Evolutionary conservation across 164 flowering plant species (phyloP).

Genomic region (Aristolochia fimbriata): DNA sequence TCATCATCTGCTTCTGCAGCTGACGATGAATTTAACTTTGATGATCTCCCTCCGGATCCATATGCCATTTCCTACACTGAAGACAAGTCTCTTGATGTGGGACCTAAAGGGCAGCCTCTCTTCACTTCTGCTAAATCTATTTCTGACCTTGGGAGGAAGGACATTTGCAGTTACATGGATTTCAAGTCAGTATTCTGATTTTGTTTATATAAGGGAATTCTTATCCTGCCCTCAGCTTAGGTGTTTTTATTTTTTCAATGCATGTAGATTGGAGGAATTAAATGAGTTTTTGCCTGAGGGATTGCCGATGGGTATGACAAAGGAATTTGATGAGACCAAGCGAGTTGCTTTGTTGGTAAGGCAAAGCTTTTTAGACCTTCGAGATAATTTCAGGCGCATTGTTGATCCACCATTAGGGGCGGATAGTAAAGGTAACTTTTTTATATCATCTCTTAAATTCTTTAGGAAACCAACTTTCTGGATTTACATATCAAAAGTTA

Average conservation of each 20-base stretch:
- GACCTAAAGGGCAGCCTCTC: slow-evolving; percentile 61
- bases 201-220: too few relatives aligned
- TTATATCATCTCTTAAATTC: neutral
- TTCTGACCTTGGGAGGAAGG: slow-evolving; percentile 45
- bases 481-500: neutral
- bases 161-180: slow-evolving; percentile 50
- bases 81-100: slow-evolving; percentile 55
- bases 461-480: neutral
- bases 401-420: slow-evolving; percentile 54
- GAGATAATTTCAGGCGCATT: slow-evolving; percentile 66
- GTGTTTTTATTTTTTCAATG: neutral
- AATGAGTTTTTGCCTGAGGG: slow-evolving; percentile 53
- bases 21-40: slow-evolving; percentile 9
- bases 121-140: slow-evolving; percentile 51
- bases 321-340: slow-evolving; percentile 58
- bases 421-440: slow-evolving; percentile 27
- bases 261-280: slow-evolving; percentile 17
- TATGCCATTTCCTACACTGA: slow-evolving; percentile 26
- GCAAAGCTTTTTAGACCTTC: slow-evolving; percentile 61
- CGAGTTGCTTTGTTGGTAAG: slow-evolving; percentile 54
- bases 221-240: neutral
- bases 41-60: slow-evolving; percentile 19
- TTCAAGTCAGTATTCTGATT: slow-evolving; percentile 34
- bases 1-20: slow-evolving; percentile 4
- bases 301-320: slow-evolving; percentile 47